Evolutionary conservation across 352 stramenopile species (phyloP).

Genomic region (Phytopythium oedochilum): DNA sequence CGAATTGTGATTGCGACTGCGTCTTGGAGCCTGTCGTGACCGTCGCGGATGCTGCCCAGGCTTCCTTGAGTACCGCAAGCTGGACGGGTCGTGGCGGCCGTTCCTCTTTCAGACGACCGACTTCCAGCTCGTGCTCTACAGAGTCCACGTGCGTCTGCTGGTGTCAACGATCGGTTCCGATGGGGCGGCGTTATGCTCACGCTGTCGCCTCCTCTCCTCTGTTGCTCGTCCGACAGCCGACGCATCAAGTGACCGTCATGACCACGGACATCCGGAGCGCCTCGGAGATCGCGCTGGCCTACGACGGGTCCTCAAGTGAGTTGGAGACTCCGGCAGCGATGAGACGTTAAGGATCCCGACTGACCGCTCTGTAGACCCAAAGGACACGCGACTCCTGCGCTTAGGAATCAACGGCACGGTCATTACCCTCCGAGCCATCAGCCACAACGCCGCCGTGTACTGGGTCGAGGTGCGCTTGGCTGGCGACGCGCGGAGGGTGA

Average conservation of each 20-base stretch:
- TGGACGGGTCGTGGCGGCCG: conserved; percentile 66
- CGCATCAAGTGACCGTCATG: conserved; percentile 70
- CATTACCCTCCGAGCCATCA: conserved; percentile 66
- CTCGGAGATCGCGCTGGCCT: conserved; percentile 43
- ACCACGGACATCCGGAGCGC: conserved; percentile 61
- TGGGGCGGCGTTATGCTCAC: too few relatives aligned
- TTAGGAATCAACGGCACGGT: conserved; percentile 63
- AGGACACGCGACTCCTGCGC: conserved; percentile 36
- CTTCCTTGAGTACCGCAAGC: conserved; percentile 68
- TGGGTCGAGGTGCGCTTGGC: conserved; percentile 50
- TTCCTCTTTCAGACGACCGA: conserved; percentile 78
- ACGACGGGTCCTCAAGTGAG: conserved; percentile 19
- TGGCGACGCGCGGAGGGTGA: background rate
- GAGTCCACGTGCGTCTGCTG: conserved; percentile 44
- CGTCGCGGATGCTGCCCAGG: conserved; percentile 11
- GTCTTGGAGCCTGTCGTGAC: too few relatives aligned
- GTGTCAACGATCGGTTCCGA: too few relatives aligned
- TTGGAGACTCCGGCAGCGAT: too few relatives aligned
- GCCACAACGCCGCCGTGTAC: conserved; percentile 55
- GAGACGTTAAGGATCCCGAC: background rate
- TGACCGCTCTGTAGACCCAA: conserved; percentile 7
- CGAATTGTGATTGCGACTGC: background rate
- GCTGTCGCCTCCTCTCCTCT: background rate
- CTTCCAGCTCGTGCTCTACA: conserved; percentile 64
- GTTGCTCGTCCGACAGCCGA: conserved; percentile 25